Base-by-base conservation (phyloP, 1,284 basidiomycete species). In the Schizophyllum amplum region DNA sequence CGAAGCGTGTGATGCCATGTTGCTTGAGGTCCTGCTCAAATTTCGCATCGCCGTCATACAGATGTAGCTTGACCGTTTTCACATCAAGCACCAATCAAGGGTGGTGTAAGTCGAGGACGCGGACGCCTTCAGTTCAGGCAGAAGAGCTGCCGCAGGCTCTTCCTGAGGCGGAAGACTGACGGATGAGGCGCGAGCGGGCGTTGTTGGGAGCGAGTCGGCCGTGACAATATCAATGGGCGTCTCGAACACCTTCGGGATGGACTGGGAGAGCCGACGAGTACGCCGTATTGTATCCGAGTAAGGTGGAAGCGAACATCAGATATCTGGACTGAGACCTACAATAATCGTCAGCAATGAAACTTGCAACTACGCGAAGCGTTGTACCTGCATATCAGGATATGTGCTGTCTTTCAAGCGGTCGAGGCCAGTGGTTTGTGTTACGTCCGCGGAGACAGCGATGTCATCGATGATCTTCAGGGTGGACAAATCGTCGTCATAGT, bases 381-480 rank as follows among this genome's bases (percentile, higher is more conserved):
- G n/a, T n/a, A 91, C 92, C 76, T 88, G 83, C 21, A 78, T 86
- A 63, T 89, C 87, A 1, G 91, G 89, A 55, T 74, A 72, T 50
- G 81, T 75, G 11, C 68, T 65, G 56, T 84, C 78, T 20, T 66
- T 64, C 13, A 65, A 67, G 47, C 82, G 78, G 64, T 88, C 78
- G 49, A 82, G 74, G 25, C 71, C 72, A 53, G 69, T 71, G 5
- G 72, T 77, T 69, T 97, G 92, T 24, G 83, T 73, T 60, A 95
- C 73, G 42, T 88, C 80, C 6, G 90, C 83, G 15, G 76, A 77
- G 59, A 98, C 80, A 60, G 89, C 81, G 55, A 98, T 95, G 65
- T 98, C 92, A 64, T 98, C 92, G 52, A 99, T 89, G 66, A 99
- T 91, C 71, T 93, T 94, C 59, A 97, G 75, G 1, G 72, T 75